Base-by-base conservation (phyloP, 495 filamentous ascomycete genomes). In the Hypoxylon lenormandii region DNA sequence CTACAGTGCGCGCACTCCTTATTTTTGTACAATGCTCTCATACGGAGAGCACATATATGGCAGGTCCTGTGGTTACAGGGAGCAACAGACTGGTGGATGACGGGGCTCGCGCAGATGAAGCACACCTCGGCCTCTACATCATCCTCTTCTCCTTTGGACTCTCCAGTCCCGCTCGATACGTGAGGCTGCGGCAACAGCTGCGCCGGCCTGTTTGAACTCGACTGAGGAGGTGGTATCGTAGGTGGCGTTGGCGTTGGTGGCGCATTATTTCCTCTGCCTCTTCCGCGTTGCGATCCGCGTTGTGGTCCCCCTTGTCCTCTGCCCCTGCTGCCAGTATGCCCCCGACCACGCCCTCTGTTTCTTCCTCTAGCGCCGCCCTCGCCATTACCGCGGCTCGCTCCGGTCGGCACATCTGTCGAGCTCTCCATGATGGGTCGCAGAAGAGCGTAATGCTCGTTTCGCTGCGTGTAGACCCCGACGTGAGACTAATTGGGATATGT, bases 31-130 rank as follows among this genome's bases (percentile, higher is more conserved):
- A 99, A 79, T 0, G 93, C 95, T 51, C 95, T 86, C 80, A 97
- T 82, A 48, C 96, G 85, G 68, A 99, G 79, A 3, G 93, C 88
- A 76, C 95, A 98, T 55, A 98, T 96, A 80, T 98, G 95, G 76
- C 95, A 98, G 8, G 93, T 97, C 16, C 89, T 85, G 79, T 98
- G 96, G 76, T 95, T 97, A 78, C 95, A 98, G 12, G 95, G 95
- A 15, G 93, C 88, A 47, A 98, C 85, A 3, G 92, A 89, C 54
- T 89, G 89, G 81, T 97, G 93, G 48, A 88, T 86, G 51, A 98
- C 89, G 0, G 87, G 86, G 40, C 91, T 94, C 21, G 96, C 93
- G 77, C 95, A 99, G 64, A 99, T 98, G 79, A 97, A 98, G 83
- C 95, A 99, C 57, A 97, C 84, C 51, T 96, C 92, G 7, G 84